These are phyloP conservation scores for Piloderma croceum DNA, from an alignment of 768 basidiomycete species.

Conservation along the genomic window DNA sequence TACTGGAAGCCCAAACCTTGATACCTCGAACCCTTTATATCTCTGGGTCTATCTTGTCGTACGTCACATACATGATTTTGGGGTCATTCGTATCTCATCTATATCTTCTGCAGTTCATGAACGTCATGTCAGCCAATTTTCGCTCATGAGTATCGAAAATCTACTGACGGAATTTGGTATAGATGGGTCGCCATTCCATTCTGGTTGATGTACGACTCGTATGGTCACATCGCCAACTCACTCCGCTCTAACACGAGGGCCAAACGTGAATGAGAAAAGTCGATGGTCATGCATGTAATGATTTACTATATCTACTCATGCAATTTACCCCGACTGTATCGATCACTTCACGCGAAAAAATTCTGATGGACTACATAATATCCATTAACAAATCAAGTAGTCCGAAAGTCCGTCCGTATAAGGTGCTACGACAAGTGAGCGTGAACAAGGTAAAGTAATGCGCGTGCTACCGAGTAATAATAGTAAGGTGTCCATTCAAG, in stretches of 20 bases:
- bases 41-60: conserved; percentile 82
- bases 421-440: not conserved
- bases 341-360: not conserved
- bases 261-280: conserved; percentile 26
- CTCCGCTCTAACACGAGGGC: conserved; percentile 39
- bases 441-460: not conserved
- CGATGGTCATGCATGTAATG: not conserved
- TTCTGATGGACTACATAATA: not conserved
- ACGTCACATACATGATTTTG: too few relatives aligned
- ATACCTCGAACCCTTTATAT: conserved; percentile 63
- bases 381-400: not conserved
- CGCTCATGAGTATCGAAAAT: not conserved
- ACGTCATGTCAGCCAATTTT: conserved; percentile 52
- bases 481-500: not conserved
- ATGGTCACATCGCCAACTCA: conserved; percentile 57
- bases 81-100: too few relatives aligned
- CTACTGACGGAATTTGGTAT: conserved; percentile 8
- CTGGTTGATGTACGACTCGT: conserved; percentile 75
- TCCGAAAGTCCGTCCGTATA: not conserved
- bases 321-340: not conserved
- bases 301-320: not conserved
- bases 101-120: conserved; percentile 61
- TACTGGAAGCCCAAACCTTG: conserved; percentile 63
- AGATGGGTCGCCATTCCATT: conserved; percentile 81
- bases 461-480: not conserved